Percentiles rank a stretch among this genome's conserved stretches.
Evolutionary conservation across 805 yeast species (phyloP).

Genomic region (Wickerhamiella cacticola): DNA sequence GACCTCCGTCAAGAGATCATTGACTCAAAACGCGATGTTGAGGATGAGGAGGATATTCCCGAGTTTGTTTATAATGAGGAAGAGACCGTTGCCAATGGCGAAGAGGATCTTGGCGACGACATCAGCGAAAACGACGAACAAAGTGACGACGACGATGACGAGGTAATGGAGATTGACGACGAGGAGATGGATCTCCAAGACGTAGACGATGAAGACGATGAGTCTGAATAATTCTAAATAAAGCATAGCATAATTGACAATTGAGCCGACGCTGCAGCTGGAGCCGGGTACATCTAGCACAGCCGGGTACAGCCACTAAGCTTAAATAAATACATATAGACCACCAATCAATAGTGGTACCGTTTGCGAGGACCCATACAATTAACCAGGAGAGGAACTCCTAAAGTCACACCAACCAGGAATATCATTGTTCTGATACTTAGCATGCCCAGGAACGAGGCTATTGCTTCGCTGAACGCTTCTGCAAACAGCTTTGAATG

Average conservation of each 20-base stretch:
- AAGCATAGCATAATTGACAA: slow-evolving; percentile 1
- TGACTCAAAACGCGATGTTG: slow-evolving; percentile 28
- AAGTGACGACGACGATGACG: slow-evolving; percentile 27
- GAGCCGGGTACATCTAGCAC: too few relatives aligned
- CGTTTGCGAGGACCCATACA: background rate
- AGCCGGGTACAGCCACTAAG: background rate
- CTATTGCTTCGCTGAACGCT: slow-evolving; percentile 68
- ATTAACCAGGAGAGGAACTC: slow-evolving; percentile 26
- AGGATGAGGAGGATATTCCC: slow-evolving; percentile 30
- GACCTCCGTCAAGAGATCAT: slow-evolving; percentile 46
- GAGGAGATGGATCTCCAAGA: background rate
- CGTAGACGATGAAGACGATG: background rate
- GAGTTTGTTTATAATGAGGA: slow-evolving; percentile 32
- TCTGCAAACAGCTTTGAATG: slow-evolving; percentile 66
- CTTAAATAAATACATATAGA: background rate
- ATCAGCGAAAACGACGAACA: slow-evolving; percentile 29
- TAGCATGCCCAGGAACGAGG: slow-evolving; percentile 60
- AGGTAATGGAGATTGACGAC: slow-evolving; percentile 16
- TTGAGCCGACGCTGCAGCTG: too few relatives aligned
- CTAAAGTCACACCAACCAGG: slow-evolving; percentile 22
- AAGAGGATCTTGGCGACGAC: slow-evolving; percentile 33
- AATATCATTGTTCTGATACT: slow-evolving; percentile 51
- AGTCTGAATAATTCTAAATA: slow-evolving; percentile 4
- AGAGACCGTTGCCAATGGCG: slow-evolving; percentile 37
- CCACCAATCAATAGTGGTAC: background rate